Percentiles rank a stretch among this genome's conserved stretches.
Conservation (phyloP, 176 grass and related monocot species). For the Oryza australiensis region DNA sequence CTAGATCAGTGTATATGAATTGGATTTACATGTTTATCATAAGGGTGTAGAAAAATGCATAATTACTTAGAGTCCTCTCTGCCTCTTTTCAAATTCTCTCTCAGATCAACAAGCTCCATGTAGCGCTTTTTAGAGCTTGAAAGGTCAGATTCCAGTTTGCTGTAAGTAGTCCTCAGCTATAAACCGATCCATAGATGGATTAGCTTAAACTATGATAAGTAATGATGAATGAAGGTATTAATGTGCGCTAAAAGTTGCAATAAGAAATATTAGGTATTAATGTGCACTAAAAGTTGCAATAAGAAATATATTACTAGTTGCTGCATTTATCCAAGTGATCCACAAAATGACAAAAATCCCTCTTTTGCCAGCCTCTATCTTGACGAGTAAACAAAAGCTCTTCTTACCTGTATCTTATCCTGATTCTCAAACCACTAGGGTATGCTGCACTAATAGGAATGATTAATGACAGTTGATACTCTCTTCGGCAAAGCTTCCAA, state of each 20-base stretch:
- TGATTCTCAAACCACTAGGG: background rate
- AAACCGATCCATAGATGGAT: slow-evolving; percentile 38
- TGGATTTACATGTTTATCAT: slow-evolving; percentile 2
- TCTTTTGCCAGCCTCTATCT: background rate
- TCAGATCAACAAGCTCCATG: slow-evolving; percentile 79
- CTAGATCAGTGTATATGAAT: slow-evolving; percentile 47
- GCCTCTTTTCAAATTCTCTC: slow-evolving; percentile 88
- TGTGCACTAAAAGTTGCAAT: background rate
- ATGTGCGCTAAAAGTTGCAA: too few species aligned
- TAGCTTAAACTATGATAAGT: background rate
- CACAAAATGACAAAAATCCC: background rate
- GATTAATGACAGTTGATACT: background rate
- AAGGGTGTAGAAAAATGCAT: background rate
- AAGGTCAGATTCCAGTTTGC: slow-evolving; percentile 81
- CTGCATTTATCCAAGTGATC: background rate
- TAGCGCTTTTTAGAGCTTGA: slow-evolving; percentile 64
- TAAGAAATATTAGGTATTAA: too few species aligned
- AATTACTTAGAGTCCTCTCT: slow-evolving; percentile 77
- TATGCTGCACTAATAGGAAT: background rate
- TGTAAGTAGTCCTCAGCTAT: slow-evolving; percentile 69
- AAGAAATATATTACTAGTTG: background rate
- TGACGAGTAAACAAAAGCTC: background rate
- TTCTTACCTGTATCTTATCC: background rate
- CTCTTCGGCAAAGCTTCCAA: background rate
- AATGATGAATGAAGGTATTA: background rate